A percentile compares a stretch with the other conserved stretches of the same genome.
Evolutionary conservation across 2,329 filamentous ascomycete species (phyloP).

Genomic region (Botrytis tulipae): DNA sequence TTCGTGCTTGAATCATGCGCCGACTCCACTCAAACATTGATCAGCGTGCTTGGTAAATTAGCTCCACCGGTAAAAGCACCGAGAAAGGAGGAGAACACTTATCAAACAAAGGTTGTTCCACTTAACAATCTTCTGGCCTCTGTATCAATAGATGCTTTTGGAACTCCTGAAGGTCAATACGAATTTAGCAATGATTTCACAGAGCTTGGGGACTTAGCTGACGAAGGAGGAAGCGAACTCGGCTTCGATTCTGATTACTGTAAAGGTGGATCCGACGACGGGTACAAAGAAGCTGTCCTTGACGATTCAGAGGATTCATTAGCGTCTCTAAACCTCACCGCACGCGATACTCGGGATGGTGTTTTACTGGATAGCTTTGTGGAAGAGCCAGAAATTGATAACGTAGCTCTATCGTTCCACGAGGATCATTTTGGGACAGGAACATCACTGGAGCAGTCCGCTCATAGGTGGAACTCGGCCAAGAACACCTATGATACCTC

Average conservation of each 20-base stretch:
- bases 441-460: constrained; percentile 60
- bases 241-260: constrained; percentile 49
- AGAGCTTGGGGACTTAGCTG: constrained; percentile 46
- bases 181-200: constrained; percentile 64
- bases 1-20: constrained; percentile 93
- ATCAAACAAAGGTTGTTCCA: constrained; percentile 81
- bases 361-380: constrained; percentile 46
- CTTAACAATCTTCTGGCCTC: constrained; percentile 87
- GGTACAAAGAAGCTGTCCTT: constrained; percentile 39
- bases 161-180: constrained; percentile 58
- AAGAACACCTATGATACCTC: constrained; percentile 71
- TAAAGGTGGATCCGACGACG: constrained; percentile 40
- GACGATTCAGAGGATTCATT: constrained; percentile 40
- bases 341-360: constrained; percentile 46
- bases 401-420: constrained; percentile 66
- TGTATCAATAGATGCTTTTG: constrained; percentile 82
- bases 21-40: constrained; percentile 91
- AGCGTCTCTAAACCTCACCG: constrained; percentile 34
- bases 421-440: constrained; percentile 74
- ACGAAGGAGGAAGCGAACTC: constrained; percentile 43
- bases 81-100: constrained; percentile 77
- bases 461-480: constrained; percentile 76
- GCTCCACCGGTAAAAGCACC: constrained; percentile 75
- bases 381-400: constrained; percentile 48
- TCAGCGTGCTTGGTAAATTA: constrained; percentile 74